Percentiles rank a stretch among this genome's conserved stretches.
phyloP scores from a whole-genome alignment of 75 land plant genomes.

The Sequoia sempervirens region DNA sequence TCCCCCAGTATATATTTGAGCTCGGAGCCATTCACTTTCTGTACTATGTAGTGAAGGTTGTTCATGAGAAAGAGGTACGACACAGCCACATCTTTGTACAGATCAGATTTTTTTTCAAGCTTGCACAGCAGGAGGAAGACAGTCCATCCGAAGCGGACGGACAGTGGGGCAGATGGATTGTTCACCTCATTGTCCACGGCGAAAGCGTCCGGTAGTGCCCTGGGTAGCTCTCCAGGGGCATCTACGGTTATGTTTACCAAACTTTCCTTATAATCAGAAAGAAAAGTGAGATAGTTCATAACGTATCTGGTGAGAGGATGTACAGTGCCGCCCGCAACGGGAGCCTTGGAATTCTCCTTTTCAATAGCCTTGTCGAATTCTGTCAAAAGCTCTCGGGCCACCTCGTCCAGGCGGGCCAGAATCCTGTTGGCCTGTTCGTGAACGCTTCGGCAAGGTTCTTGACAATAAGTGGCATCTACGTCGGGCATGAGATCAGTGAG shows the following conservation, averaged over 20 bases:
- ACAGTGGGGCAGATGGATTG: slow-evolving; percentile 12
- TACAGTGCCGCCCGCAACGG: slow-evolving; percentile 19
- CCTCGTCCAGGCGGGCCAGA: slow-evolving; percentile 18
- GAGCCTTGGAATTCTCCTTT: slow-evolving; percentile 15
- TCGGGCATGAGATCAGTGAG: slow-evolving; percentile 43
- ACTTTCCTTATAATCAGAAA: slow-evolving; percentile 42
- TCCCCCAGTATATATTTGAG: slow-evolving; percentile 22
- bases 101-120: slow-evolving; percentile 45
- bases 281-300: slow-evolving; percentile 32
- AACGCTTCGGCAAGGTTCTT: slow-evolving; percentile 29
- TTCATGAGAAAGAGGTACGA: slow-evolving; percentile 58
- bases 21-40: slow-evolving; percentile 39
- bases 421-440: slow-evolving; percentile 9
- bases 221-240: slow-evolving; percentile 9
- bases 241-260: slow-evolving; percentile 37
- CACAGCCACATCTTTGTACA: slow-evolving; percentile 43
- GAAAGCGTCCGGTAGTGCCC: slow-evolving; percentile 12
- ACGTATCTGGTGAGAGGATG: slow-evolving; percentile 28
- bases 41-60: slow-evolving; percentile 53
- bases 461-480: slow-evolving; percentile 41
- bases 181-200: slow-evolving; percentile 1
- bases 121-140: slow-evolving; percentile 53
- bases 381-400: slow-evolving; percentile 4
- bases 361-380: slow-evolving; percentile 27
- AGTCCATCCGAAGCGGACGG: slow-evolving; percentile 51